Percentiles rank a stretch among this genome's conserved stretches.
Conservation (phyloP, 2,329 filamentous ascomycete genomes). For the Ophiosphaerella narmari region DNA sequence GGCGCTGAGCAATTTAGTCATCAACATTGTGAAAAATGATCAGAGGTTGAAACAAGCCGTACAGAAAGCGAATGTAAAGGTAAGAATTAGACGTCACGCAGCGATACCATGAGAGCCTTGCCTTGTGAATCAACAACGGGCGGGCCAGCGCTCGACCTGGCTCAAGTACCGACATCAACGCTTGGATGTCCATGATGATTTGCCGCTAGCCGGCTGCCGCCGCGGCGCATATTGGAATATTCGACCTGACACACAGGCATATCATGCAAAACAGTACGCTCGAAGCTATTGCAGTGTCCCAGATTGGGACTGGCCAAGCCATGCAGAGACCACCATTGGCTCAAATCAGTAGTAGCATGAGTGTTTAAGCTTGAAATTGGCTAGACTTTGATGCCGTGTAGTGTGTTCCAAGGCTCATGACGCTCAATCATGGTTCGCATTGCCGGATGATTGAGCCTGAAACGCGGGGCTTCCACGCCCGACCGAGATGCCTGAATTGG, state of each 20-base stretch:
- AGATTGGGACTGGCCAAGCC: too few relatives aligned
- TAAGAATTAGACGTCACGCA: neutral
- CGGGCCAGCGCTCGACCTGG: neutral
- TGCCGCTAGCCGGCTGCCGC: neutral
- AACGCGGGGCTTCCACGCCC: constrained; percentile 2
- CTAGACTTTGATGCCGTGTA: neutral
- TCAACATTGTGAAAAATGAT: neutral
- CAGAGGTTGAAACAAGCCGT: neutral
- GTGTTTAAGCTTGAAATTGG: neutral
- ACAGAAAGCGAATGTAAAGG: constrained; percentile 2
- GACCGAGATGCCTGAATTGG: neutral
- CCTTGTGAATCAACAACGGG: neutral
- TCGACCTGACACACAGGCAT: neutral
- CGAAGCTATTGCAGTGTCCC: neutral
- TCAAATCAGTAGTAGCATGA: neutral
- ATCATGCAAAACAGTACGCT: neutral
- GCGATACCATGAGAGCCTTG: neutral
- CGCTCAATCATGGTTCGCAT: constrained; percentile 5
- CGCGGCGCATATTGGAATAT: constrained; percentile 2
- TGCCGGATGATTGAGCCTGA: constrained; percentile 1
- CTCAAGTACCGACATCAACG: neutral
- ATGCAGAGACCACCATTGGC: neutral
- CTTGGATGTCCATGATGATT: neutral
- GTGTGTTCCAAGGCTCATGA: neutral
- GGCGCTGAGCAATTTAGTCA: constrained; percentile 9